phyloP scores from a whole-genome alignment of 2,329 filamentous ascomycete genomes.

The Calonectria leucothoes region DNA sequence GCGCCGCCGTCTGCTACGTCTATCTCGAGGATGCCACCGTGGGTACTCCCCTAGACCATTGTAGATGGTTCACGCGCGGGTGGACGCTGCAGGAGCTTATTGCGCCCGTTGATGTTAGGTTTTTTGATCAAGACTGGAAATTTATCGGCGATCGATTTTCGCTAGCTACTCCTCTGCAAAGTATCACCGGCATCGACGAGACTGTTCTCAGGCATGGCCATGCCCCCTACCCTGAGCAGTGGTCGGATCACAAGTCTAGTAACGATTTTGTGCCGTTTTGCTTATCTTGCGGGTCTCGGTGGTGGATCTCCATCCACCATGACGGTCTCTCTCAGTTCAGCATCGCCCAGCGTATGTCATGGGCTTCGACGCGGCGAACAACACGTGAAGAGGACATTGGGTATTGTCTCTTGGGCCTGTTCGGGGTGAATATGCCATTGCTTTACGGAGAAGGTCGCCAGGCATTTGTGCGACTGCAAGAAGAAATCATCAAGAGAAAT shows the following conservation, averaged over 20 bases:
- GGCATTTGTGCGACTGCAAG: slow-evolving; percentile 33
- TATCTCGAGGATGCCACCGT: slow-evolving; percentile 6
- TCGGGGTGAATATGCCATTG: slow-evolving; percentile 34
- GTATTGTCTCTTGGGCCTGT: slow-evolving; percentile 34
- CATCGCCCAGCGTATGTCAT: slow-evolving; percentile 20
- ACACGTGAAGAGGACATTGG: slow-evolving; percentile 32
- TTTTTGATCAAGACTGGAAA: slow-evolving; percentile 44
- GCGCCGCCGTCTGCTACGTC: slow-evolving; percentile 9
- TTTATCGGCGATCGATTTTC: slow-evolving; percentile 36
- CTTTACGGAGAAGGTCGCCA: slow-evolving; percentile 34
- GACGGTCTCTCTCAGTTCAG: slow-evolving; percentile 17
- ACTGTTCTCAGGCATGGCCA: slow-evolving; percentile 12
- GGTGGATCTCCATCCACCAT: slow-evolving; percentile 8
- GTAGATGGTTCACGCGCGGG: slow-evolving; percentile 51
- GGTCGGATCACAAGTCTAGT: slow-evolving; percentile 4
- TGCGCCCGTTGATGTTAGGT: slow-evolving; percentile 47
- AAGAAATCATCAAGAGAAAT: slow-evolving; percentile 30
- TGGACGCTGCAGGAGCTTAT: slow-evolving; percentile 77
- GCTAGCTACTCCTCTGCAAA: slow-evolving; percentile 20
- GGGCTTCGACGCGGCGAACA: slow-evolving; percentile 17
- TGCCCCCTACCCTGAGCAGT: not conserved
- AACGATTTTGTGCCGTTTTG: slow-evolving; percentile 12
- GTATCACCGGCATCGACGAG: slow-evolving; percentile 35
- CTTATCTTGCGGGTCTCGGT: slow-evolving; percentile 8
- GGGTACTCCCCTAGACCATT: not conserved